Conservation (phyloP, 2,329 filamentous ascomycete genomes). For the Fusarium concolor region DNA sequence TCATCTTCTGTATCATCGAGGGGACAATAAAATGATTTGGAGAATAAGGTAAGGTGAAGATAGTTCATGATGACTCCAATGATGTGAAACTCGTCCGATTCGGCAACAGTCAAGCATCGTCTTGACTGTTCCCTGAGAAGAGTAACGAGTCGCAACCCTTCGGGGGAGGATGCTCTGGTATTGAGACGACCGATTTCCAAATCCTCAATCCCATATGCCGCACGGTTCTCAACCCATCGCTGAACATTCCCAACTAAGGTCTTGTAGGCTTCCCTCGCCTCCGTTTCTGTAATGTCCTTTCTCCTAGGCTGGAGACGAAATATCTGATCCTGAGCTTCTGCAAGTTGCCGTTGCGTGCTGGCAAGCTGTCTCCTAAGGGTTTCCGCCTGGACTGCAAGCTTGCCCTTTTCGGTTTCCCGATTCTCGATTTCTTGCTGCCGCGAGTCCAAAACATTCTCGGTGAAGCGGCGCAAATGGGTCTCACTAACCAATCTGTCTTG, state of each 20-base stretch:
- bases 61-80: slow-evolving; percentile 54
- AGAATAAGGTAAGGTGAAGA: slow-evolving; percentile 51
- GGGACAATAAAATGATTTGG: slow-evolving; percentile 54
- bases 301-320: slow-evolving; percentile 50
- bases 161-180: slow-evolving; percentile 40
- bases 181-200: slow-evolving; percentile 46
- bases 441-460: slow-evolving; percentile 52
- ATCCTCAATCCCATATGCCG: slow-evolving; percentile 49
- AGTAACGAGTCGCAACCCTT: slow-evolving; percentile 49
- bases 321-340: slow-evolving; percentile 50
- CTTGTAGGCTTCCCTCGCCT: slow-evolving; percentile 52
- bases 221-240: slow-evolving; percentile 53
- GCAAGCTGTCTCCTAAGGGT: slow-evolving; percentile 48
- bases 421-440: slow-evolving; percentile 52
- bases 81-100: slow-evolving; percentile 53
- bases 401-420: slow-evolving; percentile 47
- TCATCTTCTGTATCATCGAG: slow-evolving; percentile 49
- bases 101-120: slow-evolving; percentile 46
- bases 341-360: slow-evolving; percentile 47
- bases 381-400: slow-evolving; percentile 47
- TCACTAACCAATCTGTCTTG: slow-evolving; percentile 49
- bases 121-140: slow-evolving; percentile 53
- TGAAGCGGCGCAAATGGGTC: slow-evolving; percentile 50
- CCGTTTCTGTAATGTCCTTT: slow-evolving; percentile 52
- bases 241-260: slow-evolving; percentile 50